These are phyloP conservation scores for Citrus reticulata DNA, from an alignment of 345 rosid species.

Conservation along the genomic window DNA sequence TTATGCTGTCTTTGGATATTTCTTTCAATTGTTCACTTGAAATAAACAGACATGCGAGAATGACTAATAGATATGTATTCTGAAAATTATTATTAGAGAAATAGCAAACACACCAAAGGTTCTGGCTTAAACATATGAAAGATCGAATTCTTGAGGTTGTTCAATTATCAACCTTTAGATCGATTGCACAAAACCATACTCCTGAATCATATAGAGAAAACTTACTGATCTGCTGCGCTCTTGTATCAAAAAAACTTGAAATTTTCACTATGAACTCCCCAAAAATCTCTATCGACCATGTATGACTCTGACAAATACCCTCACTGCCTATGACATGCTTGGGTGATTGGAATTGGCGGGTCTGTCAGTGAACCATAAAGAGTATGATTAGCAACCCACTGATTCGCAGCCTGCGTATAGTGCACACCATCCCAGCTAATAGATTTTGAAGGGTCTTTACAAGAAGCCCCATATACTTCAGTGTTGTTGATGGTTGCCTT, in stretches of 20 bases:
- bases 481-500: conserved; percentile 37
- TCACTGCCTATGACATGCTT: conserved; percentile 57
- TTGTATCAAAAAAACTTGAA: neutral
- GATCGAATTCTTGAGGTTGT: neutral
- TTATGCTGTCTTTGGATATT: neutral
- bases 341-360: conserved; percentile 53
- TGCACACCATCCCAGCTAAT: conserved; percentile 64
- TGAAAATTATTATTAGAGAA: neutral
- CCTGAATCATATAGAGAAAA: neutral
- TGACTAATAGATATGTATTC: neutral
- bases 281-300: neutral
- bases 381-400: conserved; percentile 61
- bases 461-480: conserved; percentile 37
- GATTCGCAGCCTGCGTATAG: conserved; percentile 56
- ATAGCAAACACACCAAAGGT: neutral
- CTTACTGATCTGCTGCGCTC: neutral
- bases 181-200: neutral
- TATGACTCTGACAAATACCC: neutral
- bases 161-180: neutral
- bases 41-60: neutral
- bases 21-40: neutral
- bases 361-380: conserved; percentile 56
- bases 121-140: neutral
- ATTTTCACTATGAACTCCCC: neutral
- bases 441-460: conserved; percentile 43